These are phyloP conservation scores for Anthracocystis panici-leucophaei DNA, from an alignment of 1,284 basidiomycete species.

Conservation along the genomic window DNA sequence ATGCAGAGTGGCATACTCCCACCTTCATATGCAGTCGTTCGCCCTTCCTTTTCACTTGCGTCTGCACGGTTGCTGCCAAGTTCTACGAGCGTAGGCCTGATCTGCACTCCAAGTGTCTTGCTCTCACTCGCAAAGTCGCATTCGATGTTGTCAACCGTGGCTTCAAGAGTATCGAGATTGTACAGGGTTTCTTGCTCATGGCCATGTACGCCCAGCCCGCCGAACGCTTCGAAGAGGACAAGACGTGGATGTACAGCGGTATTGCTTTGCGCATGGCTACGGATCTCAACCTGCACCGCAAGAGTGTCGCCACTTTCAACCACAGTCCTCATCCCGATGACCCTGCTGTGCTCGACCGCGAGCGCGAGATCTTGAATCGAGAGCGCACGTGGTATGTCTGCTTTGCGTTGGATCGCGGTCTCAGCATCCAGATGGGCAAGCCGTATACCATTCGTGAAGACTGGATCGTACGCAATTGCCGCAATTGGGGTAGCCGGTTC, in stretches of 20 bases:
- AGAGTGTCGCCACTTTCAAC: constrained; percentile 76
- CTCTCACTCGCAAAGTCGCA: constrained; percentile 88
- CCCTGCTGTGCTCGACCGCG: constrained; percentile 73
- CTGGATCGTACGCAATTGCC: constrained; percentile 81
- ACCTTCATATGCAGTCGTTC: constrained; percentile 66
- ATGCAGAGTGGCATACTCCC: constrained; percentile 69
- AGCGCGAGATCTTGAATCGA: constrained; percentile 89
- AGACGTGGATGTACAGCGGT: constrained; percentile 79
- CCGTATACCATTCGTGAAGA: constrained; percentile 88
- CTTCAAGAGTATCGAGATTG: constrained; percentile 89
- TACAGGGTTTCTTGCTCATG: constrained; percentile 70
- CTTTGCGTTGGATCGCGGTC: constrained; percentile 84
- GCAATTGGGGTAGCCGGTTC: constrained; percentile 74
- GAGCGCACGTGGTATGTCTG: constrained; percentile 94
- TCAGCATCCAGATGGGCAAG: constrained; percentile 91
- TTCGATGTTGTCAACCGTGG: constrained; percentile 76
- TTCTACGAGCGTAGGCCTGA: constrained; percentile 88
- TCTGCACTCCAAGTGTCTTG: constrained; percentile 82
- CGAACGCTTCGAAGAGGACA: constrained; percentile 87
- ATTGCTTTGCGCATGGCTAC: constrained; percentile 85
- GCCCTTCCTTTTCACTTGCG: constrained; percentile 70
- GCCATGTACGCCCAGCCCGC: constrained; percentile 70
- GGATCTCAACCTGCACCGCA: constrained; percentile 93
- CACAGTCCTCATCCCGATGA: constrained; percentile 67
- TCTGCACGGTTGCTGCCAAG: constrained; percentile 91